Base-by-base conservation (phyloP, 306 rosid species). In the Canavalia gladiata region DNA sequence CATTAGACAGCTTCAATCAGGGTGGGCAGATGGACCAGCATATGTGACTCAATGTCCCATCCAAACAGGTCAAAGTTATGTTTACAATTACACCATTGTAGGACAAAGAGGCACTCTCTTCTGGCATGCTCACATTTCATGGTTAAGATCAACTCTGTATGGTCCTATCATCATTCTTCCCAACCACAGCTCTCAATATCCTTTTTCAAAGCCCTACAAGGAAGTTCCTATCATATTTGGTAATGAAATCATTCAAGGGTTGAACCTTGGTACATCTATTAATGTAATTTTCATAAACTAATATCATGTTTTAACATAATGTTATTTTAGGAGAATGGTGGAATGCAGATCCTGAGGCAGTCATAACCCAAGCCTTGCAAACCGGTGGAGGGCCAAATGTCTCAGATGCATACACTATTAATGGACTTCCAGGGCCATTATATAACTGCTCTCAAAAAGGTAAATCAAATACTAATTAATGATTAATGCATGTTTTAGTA, bases 21-120 rank as follows among this genome's bases (percentile, higher is more conserved):
- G 87, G 8, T 86, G 85, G 87, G 89, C 89, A 11, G 89, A 86
- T 71, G 89, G 89, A 28, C 87, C 87, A 3, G 87, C 89, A 64
- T 91, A 89, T 78, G 89, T 90, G 75, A 87, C 96, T 25, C 93
- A 91, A 25, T 91, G 96, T 55, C 93, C 96, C 30, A 91, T 91
- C 11, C 93, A 91, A 83, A 88, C 60, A 4, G 91, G 94, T 6
- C 88, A 89, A 47, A 88, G 81, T 56, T 92, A 88, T 88, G 92
- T 90, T 3, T 92, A 92, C 86, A 90, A 92, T 84, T 92, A 74
- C 89, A 90, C 95, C 6, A 74, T 90, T 6, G 65, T 25, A 3
- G 95, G 91, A 0, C 97, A 92, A 43, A 86, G 97, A 79, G 97
- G 97, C n/a, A 92, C 95, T 70, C 91, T 92, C 28, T 91, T 52